Evolutionary conservation across 2,329 filamentous ascomycete species (phyloP).

Genomic region (Pseudocercospora musae): DNA sequence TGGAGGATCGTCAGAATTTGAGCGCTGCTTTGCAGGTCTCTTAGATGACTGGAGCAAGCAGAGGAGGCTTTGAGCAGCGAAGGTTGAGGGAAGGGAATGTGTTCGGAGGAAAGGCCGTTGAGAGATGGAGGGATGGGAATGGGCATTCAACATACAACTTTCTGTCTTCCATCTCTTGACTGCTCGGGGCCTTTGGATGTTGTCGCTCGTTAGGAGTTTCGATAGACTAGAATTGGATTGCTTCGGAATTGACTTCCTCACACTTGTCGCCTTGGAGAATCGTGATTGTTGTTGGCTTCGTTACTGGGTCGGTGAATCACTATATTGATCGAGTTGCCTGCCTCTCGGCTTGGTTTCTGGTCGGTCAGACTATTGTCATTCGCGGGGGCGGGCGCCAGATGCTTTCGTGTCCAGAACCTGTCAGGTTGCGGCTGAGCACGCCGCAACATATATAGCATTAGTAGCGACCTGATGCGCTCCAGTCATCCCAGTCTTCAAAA

Average conservation of each 20-base stretch:
- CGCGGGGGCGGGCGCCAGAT: too few relatives aligned
- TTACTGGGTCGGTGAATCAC: too few relatives aligned
- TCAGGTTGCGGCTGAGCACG: neutral
- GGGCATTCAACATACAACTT: neutral
- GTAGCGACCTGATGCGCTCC: neutral
- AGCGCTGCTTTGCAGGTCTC: neutral
- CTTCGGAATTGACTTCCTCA: neutral
- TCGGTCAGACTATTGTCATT: too few relatives aligned
- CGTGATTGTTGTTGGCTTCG: too few relatives aligned
- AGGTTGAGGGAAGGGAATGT: neutral
- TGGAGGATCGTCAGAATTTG: constrained; percentile 3
- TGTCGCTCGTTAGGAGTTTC: neutral
- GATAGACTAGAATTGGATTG: neutral
- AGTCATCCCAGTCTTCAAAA: too few relatives aligned
- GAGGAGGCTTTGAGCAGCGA: neutral
- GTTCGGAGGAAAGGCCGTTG: neutral
- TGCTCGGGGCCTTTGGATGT: neutral
- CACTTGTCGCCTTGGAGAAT: neutral
- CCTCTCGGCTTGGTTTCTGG: too few relatives aligned
- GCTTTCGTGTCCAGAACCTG: neutral
- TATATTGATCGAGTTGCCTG: too few relatives aligned
- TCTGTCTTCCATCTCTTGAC: neutral
- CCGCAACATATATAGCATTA: neutral
- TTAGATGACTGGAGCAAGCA: neutral
- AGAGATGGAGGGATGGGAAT: neutral